Evolutionary conservation across 495 filamentous ascomycete species (phyloP).

Genomic region (Annulohypoxylon moriforme): DNA sequence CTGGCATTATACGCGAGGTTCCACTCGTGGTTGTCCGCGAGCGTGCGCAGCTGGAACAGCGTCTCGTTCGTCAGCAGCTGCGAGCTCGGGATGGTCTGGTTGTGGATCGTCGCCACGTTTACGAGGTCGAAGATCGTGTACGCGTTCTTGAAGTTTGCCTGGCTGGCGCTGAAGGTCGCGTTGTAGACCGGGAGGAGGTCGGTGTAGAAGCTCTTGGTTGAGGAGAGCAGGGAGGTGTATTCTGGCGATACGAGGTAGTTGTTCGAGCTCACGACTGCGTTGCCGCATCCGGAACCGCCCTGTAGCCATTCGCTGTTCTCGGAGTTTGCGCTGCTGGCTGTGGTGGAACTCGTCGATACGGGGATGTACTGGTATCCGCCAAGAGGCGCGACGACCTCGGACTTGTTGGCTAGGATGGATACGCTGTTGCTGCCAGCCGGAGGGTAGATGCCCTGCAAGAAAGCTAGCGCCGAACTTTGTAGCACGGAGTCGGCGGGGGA

Average conservation of each 20-base stretch:
- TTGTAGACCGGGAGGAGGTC: conserved; percentile 70
- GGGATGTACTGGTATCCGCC: conserved; percentile 79
- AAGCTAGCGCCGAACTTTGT: conserved; percentile 76
- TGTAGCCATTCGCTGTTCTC: conserved; percentile 71
- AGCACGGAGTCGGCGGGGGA: conserved; percentile 71
- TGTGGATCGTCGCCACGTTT: conserved; percentile 79
- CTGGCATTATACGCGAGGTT: conserved; percentile 68
- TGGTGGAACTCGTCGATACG: conserved; percentile 62
- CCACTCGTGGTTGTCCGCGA: conserved; percentile 75
- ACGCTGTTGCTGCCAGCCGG: conserved; percentile 64
- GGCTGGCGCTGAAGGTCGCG: conserved; percentile 61
- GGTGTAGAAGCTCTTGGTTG: conserved; percentile 73
- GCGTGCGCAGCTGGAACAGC: conserved; percentile 67
- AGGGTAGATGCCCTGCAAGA: conserved; percentile 86
- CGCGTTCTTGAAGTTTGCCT: conserved; percentile 75
- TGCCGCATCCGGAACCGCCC: conserved; percentile 68
- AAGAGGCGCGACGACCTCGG: conserved; percentile 67
- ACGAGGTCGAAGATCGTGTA: conserved; percentile 81
- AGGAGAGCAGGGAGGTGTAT: conserved; percentile 61
- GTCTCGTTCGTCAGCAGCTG: conserved; percentile 62
- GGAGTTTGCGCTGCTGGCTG: conserved; percentile 64
- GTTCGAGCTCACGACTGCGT: conserved; percentile 74
- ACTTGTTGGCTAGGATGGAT: conserved; percentile 70
- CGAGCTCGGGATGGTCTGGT: conserved; percentile 64
- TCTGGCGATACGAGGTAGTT: conserved; percentile 73